phyloP scores from a whole-genome alignment of 2,329 filamentous ascomycete genomes.

The Trichoderma atrobrunneum region DNA sequence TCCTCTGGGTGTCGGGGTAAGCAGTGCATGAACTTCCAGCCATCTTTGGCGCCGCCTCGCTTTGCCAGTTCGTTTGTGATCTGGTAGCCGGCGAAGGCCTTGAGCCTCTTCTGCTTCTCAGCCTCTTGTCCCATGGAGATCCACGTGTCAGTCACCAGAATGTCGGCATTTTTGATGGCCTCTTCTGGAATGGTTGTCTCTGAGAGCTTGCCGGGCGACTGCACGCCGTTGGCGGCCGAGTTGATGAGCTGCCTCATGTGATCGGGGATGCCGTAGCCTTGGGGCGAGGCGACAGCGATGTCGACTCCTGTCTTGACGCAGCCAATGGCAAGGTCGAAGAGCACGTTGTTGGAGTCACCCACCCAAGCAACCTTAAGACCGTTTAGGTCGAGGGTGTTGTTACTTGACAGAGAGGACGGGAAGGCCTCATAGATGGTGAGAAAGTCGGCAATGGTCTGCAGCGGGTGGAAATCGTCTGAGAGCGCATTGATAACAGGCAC shows the following conservation, averaged over 20 bases:
- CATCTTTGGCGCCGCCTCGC: conserved; percentile 78
- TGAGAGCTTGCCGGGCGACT: conserved; percentile 61
- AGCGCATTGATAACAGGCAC: conserved; percentile 86
- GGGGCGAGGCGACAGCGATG: conserved; percentile 81
- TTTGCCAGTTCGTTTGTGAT: conserved; percentile 83
- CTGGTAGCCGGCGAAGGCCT: conserved; percentile 86
- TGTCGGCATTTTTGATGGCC: conserved; percentile 78
- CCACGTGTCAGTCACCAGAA: conserved; percentile 97
- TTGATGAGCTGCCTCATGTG: conserved; percentile 71
- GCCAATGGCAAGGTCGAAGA: conserved; percentile 88
- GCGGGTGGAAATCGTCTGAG: conserved; percentile 86
- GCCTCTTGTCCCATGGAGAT: conserved; percentile 96
- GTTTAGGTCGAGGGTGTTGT: conserved; percentile 61
- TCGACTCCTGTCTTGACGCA: conserved; percentile 85
- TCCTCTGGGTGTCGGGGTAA: conserved; percentile 89
- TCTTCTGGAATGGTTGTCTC: conserved; percentile 82
- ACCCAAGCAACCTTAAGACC: conserved; percentile 94
- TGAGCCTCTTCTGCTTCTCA: conserved; percentile 72
- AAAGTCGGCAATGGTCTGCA: conserved; percentile 93
- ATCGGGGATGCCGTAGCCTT: conserved; percentile 76
- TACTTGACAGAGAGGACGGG: conserved; percentile 43
- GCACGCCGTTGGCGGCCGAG: conserved; percentile 55
- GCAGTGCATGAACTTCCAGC: conserved; percentile 99
- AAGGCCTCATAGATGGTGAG: conserved; percentile 84
- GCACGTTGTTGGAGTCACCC: conserved; percentile 94